Conservation (phyloP, 2,329 filamentous ascomycete genomes). For the Rugonectria rugulosa region DNA sequence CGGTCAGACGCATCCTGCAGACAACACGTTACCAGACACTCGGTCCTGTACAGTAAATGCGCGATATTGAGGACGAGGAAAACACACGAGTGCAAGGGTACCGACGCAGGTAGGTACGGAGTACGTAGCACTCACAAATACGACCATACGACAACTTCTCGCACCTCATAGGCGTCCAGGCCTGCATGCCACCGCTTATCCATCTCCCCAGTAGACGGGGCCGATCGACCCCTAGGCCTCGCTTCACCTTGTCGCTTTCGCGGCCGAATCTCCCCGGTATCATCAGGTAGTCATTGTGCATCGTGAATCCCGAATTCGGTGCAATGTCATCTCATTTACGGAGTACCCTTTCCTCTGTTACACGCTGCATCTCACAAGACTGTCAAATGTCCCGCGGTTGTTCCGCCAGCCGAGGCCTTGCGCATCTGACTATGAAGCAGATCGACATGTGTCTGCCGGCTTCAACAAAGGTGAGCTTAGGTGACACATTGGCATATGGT, state of each 20-base stretch:
- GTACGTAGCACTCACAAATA: too few species aligned
- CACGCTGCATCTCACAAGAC: conserved; percentile 2
- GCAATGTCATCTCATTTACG: conserved; percentile 10
- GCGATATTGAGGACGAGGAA: neutral
- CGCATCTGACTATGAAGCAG: conserved; percentile 7
- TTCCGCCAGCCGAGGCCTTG: conserved; percentile 30
- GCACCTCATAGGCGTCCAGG: neutral
- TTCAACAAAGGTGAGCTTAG: neutral
- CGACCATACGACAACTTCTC: too few species aligned
- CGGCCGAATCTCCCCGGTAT: conserved; percentile 4
- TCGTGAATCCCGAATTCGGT: neutral
- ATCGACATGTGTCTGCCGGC: conserved; percentile 30
- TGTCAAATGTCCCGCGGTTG: conserved; percentile 14
- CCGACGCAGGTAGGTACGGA: too few species aligned
- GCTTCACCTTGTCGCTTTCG: neutral
- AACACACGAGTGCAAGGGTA: neutral
- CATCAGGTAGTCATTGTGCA: neutral
- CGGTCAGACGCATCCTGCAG: too few species aligned
- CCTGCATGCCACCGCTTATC: too few species aligned
- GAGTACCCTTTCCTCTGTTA: conserved; percentile 5
- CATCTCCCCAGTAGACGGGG: too few species aligned
- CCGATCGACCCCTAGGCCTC: conserved; percentile 24
- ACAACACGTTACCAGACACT: too few species aligned
- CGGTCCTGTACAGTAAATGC: too few species aligned
- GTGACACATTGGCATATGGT: too few species aligned